Conservation (phyloP, 2,329 filamentous ascomycete genomes). For the Pseudocercospora pini-densiflorae region DNA sequence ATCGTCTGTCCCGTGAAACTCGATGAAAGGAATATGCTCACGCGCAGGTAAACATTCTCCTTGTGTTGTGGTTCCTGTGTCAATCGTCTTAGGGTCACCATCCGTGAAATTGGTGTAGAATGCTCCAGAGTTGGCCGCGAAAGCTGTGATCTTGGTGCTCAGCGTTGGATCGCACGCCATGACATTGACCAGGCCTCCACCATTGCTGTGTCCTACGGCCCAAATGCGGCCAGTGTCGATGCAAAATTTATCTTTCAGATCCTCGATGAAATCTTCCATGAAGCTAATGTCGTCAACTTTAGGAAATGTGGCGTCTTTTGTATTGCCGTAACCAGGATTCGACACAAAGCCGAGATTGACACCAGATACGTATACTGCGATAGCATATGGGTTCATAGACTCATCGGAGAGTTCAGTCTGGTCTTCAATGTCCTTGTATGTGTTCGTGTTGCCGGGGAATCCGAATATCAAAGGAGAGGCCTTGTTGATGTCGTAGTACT, state of each 20-base stretch:
- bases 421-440: slow-evolving; percentile 43
- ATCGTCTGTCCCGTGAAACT: slow-evolving; percentile 50
- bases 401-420: slow-evolving; percentile 50
- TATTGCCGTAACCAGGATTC: slow-evolving; percentile 22
- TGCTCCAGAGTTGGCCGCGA: slow-evolving; percentile 53
- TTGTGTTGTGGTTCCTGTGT: slow-evolving; percentile 31
- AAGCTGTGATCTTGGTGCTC: slow-evolving; percentile 52
- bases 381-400: slow-evolving; percentile 47
- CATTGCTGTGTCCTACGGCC: slow-evolving; percentile 58
- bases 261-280: slow-evolving; percentile 46
- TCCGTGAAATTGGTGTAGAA: slow-evolving; percentile 44
- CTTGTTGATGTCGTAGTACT: slow-evolving; percentile 44
- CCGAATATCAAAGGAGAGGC: slow-evolving; percentile 50
- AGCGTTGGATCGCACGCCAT: slow-evolving; percentile 53
- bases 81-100: slow-evolving; percentile 29
- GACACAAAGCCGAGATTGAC: slow-evolving; percentile 22
- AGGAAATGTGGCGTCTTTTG: slow-evolving; percentile 3
- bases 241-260: slow-evolving; percentile 48
- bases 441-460: slow-evolving; percentile 48
- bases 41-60: slow-evolving; percentile 28
- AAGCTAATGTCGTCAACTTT: slow-evolving; percentile 48
- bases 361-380: slow-evolving; percentile 51
- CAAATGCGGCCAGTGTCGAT: slow-evolving; percentile 52
- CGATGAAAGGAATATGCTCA: slow-evolving; percentile 45
- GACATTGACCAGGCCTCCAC: slow-evolving; percentile 54